Evolutionary conservation across 2,329 filamentous ascomycete genomes (phyloP).

Genomic region (Biscogniauxia mediterranea): DNA sequence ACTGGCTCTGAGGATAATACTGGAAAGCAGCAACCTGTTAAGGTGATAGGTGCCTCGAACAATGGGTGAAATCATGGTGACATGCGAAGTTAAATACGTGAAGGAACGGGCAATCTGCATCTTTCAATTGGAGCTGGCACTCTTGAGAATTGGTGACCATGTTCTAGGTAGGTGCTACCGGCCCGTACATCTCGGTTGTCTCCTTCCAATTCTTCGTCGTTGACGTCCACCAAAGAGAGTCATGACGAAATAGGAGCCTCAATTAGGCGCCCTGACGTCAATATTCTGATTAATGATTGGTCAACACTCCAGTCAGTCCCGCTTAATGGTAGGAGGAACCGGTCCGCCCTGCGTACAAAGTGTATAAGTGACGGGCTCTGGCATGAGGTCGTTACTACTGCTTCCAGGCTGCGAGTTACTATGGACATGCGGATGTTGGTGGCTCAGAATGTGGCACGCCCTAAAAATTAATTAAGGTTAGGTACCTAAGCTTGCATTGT

Average conservation of each 20-base stretch:
- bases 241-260: constrained; percentile 19
- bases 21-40: constrained; percentile 14
- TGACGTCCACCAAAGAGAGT: constrained; percentile 6
- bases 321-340: not conserved
- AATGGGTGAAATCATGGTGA: constrained; percentile 26
- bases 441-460: no score
- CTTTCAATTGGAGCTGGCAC: not conserved
- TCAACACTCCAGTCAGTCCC: constrained; percentile 5
- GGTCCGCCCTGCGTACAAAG: not conserved
- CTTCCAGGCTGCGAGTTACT: no score
- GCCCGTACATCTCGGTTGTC: not conserved
- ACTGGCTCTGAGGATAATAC: constrained; percentile 8
- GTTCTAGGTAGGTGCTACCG: not conserved
- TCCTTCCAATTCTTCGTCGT: constrained; percentile 1
- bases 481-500: no score
- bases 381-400: no score
- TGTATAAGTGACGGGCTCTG: no score
- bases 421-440: no score
- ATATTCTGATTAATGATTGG: constrained; percentile 4
- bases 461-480: no score
- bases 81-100: constrained; percentile 13
- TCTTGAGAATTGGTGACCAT: not conserved
- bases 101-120: constrained; percentile 13
- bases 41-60: constrained; percentile 14
- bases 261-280: not conserved